Evolutionary conservation across 768 basidiomycete genomes (phyloP), one percentile per base, ranked within the genome.

Genomic region (Glaciozyma martinii): DNA sequence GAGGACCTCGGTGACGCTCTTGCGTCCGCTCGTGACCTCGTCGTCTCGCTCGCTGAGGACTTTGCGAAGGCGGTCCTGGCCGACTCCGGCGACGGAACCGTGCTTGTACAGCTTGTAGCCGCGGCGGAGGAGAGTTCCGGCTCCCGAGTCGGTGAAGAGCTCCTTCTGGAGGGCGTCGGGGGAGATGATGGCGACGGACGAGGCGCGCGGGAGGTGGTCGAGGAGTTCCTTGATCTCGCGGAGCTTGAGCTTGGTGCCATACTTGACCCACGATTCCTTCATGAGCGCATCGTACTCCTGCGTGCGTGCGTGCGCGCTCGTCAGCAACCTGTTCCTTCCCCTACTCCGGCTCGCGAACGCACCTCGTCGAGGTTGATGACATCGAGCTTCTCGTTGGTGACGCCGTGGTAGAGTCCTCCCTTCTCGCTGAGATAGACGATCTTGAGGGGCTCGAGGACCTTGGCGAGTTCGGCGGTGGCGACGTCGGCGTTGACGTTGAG

Each of bases 191-290:
- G 95, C 94, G 59, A 99, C 95, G 46, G 93, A 97, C 23, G 94
- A 95, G 5, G 95, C 88, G 64, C 95, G 92, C 21, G 95, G 95
- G 68, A 98, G 90, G 79, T 93, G 87, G 75, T 98, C 95, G 52
- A 99, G 84, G 60, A 99, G 86, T 74, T 98, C 95, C 79, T 99
- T 99, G 82, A 99, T 97, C 77, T 98, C 94, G 69, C 95, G 87
- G 63, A 99, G 83, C 79, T 98, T 98, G 77, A 99, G 88, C 78
- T 99, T 99, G 69, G 94, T 98, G 66, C 94, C 95, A 76, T 85
- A 97, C 76, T 95, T 95, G 77, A 99, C 94, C 95, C 95, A 99
- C 9, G 92, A 83, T 78, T 98, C 88, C 74, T 92, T 93, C 92
- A 98, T 89, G 64, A 99, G 85, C 29, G 83, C 83, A 71, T 94